These are phyloP conservation scores for Polyporus tsugae DNA, from an alignment of 1,284 basidiomycete species.

Conservation along the genomic window DNA sequence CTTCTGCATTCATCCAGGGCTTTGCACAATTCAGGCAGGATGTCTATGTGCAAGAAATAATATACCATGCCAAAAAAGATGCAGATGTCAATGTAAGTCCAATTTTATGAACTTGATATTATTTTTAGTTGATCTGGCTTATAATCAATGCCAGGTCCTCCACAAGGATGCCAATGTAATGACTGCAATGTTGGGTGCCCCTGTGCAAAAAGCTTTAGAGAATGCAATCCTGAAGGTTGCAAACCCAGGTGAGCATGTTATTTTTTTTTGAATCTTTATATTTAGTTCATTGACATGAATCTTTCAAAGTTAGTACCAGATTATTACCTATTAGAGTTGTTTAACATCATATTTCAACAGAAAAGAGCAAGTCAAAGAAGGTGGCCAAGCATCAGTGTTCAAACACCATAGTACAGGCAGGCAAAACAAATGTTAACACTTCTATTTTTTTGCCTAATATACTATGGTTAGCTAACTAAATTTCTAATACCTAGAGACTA, in stretches of 20 bases:
- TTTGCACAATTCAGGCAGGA: constrained; percentile 40
- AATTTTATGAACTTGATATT: background rate
- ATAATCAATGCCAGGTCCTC: background rate
- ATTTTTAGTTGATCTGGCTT: background rate
- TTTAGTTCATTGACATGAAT: background rate
- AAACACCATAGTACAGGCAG: constrained; percentile 1
- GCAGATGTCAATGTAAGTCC: constrained; percentile 45
- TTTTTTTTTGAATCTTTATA: background rate
- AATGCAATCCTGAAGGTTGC: constrained; percentile 54
- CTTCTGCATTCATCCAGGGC: constrained; percentile 52
- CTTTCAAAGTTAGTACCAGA: background rate
- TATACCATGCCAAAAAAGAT: constrained; percentile 39
- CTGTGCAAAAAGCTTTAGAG: constrained; percentile 45
- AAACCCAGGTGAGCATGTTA: constrained; percentile 4
- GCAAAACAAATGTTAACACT: constrained; percentile 10
- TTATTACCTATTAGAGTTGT: background rate
- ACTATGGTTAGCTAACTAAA: background rate
- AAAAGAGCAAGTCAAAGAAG: background rate
- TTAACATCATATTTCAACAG: background rate
- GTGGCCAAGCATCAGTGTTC: background rate
- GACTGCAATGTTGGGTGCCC: constrained; percentile 38
- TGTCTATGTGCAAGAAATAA: constrained; percentile 46
- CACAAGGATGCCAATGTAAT: background rate
- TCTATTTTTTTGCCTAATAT: background rate
- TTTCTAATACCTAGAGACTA: constrained; percentile 36